Conservation (phyloP, 768 basidiomycete genomes). For the Phlegmacium glaucopus region DNA sequence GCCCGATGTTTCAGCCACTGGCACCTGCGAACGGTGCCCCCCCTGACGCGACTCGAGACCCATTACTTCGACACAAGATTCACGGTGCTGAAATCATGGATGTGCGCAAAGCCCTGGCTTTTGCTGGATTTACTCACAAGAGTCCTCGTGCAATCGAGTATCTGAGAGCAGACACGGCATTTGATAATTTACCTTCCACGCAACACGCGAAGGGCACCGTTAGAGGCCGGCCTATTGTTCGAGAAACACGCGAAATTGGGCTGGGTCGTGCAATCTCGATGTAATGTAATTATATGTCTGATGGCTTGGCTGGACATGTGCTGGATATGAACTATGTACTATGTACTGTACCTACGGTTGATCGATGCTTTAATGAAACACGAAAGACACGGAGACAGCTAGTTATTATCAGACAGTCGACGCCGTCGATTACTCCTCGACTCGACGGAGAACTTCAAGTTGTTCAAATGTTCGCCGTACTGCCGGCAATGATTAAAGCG, state of each 20-base stretch:
- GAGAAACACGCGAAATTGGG: conserved; percentile 58
- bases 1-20: conserved; percentile 63
- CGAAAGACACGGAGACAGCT: too few species aligned
- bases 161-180: conserved; percentile 69
- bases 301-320: too few species aligned
- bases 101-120: conserved; percentile 87
- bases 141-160: conserved; percentile 79
- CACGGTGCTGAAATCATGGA: conserved; percentile 87
- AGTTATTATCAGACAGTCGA: too few species aligned
- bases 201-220: conserved; percentile 43
- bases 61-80: conserved; percentile 78
- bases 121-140: conserved; percentile 90
- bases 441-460: too few species aligned
- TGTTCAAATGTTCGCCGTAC: too few species aligned
- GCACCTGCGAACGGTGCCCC: conserved; percentile 85
- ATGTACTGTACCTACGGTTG: too few species aligned
- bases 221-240: conserved; percentile 64
- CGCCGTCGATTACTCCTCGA: too few species aligned
- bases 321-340: too few species aligned
- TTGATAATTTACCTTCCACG: conserved; percentile 53
- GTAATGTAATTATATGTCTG: conserved; percentile 34
- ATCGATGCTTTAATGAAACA: too few species aligned
- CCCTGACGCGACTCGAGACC: conserved; percentile 84
- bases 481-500: too few species aligned
- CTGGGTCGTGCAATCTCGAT: conserved; percentile 83